Percentiles rank a stretch among this genome's conserved stretches.
Conservation (phyloP, 129 eudicot genomes). For the Artemisia tridentata region DNA sequence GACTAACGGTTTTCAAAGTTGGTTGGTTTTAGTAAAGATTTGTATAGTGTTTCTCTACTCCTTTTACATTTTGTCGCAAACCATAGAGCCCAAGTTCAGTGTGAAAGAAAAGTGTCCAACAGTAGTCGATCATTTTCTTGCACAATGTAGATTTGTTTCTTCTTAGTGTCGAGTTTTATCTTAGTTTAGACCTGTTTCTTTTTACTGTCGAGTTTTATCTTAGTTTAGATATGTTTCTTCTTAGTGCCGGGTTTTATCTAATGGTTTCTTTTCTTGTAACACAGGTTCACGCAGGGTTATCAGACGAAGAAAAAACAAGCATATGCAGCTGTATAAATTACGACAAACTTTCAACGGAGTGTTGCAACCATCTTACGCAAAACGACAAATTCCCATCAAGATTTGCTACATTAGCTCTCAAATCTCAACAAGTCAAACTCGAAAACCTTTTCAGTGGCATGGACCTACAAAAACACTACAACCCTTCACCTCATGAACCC, state of each 20-base stretch:
- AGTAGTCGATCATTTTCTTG: too few relatives aligned
- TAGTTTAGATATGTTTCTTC: too few relatives aligned
- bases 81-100: too few relatives aligned
- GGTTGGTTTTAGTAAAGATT: neutral
- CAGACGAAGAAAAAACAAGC: constrained; percentile 62
- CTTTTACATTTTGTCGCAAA: too few relatives aligned
- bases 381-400: constrained; percentile 63
- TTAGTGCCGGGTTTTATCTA: neutral
- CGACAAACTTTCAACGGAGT: constrained; percentile 66
- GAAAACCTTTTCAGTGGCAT: constrained; percentile 61
- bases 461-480: constrained; percentile 25
- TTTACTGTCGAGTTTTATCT: too few relatives aligned
- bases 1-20: neutral
- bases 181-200: too few relatives aligned
- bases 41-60: neutral
- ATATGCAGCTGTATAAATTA: constrained; percentile 52
- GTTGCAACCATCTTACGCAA: constrained; percentile 50
- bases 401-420: constrained; percentile 50
- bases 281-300: constrained; percentile 58
- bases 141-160: too few relatives aligned
- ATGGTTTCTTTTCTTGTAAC: neutral
- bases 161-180: too few relatives aligned
- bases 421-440: constrained; percentile 62
- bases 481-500: constrained; percentile 26
- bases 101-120: too few relatives aligned